Evolutionary conservation across 805 yeast genomes (phyloP), one percentile per base, ranked within the genome.

Genomic region (Candida loeiensis): DNA sequence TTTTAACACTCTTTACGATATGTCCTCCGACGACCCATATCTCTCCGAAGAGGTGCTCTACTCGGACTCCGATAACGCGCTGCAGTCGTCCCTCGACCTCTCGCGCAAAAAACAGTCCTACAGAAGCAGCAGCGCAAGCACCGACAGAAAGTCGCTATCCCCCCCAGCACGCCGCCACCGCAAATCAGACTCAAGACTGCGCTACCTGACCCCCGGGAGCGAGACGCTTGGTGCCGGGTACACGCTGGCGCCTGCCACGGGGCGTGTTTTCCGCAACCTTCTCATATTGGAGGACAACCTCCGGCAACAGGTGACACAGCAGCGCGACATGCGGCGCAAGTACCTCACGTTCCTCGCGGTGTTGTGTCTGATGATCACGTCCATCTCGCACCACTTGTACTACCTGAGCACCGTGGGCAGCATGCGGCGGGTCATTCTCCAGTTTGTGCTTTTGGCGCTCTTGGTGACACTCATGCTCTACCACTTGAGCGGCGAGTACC

Each of bases 401-500:
- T 17, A 56, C 58, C 31, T 45, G 16, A 48, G 45, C 8, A 18
- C 45, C 1, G 46, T 59, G 7, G 46, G 45, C n/a, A 67, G 66
- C 2, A 54, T 71, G 46, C 55, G 54, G 34, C 60, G 68, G 43
- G 71, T 66, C 44, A 53, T 54, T 31, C 65, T 63, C 44, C 78
- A 80, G 54, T 78, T 86, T 36, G 55, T 79, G 11, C 73, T 85
- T 3, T 66, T 82, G 13, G 80, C 82, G 37, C 73, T 78, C 14
- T 49, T 76, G 20, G 78, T 90, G 14, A 85, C 96, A 0, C 63
- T 89, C 41, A 72, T 79, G 18, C 66, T 91, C 31, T 91, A 87
- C 61, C 89, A 85, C 53, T 61, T 91, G 25, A 82, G 95, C 17
- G 99, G 99, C 1, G 93, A 89, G 63, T 93, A 91, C 60, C 77